phyloP scores from a whole-genome alignment of 805 yeast species.

The Ogataea nitratoaversa region DNA sequence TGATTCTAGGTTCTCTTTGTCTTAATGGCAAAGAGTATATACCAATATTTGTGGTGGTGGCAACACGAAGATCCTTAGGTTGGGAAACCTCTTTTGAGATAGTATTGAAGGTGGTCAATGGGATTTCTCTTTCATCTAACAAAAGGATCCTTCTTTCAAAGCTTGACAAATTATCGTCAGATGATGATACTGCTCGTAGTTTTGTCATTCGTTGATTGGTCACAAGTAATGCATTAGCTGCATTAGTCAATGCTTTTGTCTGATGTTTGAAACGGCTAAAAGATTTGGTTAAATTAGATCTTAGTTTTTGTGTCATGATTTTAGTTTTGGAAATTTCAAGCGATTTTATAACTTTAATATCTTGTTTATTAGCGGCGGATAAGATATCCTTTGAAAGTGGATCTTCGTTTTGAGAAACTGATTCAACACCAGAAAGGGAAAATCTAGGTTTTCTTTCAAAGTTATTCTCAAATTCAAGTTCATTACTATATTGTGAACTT shows the following conservation, averaged over 20 bases:
- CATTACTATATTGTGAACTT: neutral
- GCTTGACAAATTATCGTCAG: neutral
- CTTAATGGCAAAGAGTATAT: constrained; percentile 1
- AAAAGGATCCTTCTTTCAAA: constrained; percentile 2
- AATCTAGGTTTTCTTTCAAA: neutral
- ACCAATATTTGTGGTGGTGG: neutral
- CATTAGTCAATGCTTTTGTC: neutral
- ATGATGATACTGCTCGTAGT: neutral
- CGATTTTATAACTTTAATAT: neutral
- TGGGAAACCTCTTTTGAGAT: neutral
- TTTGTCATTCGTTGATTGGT: neutral
- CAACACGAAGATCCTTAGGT: neutral
- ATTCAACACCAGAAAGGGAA: neutral
- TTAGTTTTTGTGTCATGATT: neutral
- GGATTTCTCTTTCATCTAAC: constrained; percentile 7
- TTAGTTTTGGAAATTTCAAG: neutral
- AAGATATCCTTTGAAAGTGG: neutral
- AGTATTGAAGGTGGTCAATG: constrained; percentile 6
- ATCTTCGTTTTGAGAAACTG: neutral
- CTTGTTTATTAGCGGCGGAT: no score
- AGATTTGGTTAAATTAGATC: constrained; percentile 1
- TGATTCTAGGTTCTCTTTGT: constrained; percentile 44
- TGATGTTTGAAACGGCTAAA: constrained; percentile 1
- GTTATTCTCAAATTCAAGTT: neutral
- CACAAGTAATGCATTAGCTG: neutral